A percentile compares a stretch with the other conserved stretches of the same genome.
Conservation (phyloP, 192 early-diverging fungal species). For the Mortierella claussenii region DNA sequence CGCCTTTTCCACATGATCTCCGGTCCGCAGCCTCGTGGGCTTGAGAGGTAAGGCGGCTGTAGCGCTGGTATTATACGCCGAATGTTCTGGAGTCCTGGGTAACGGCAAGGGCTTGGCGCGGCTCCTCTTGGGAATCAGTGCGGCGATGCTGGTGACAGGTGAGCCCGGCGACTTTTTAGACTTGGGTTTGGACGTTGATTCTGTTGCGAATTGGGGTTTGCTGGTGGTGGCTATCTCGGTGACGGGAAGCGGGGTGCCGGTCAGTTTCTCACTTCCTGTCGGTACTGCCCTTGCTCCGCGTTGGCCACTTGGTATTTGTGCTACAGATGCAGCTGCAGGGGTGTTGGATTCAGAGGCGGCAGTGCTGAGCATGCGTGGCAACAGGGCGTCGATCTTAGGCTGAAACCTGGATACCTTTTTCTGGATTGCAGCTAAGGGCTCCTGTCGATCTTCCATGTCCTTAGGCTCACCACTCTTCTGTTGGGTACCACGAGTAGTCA, state of each 20-base stretch:
- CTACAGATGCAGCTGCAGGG: neutral
- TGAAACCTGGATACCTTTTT: conserved; percentile 15
- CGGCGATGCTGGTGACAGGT: conserved; percentile 10
- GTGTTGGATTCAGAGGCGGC: neutral
- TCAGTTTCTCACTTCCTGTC: neutral
- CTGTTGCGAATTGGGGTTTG: neutral
- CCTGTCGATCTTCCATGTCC: neutral
- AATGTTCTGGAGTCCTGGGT: neutral
- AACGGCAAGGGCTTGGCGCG: conserved; percentile 13
- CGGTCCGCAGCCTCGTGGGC: neutral
- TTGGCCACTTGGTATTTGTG: neutral
- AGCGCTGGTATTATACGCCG: neutral
- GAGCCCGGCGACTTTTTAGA: conserved; percentile 2
- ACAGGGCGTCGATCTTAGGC: conserved; percentile 12
- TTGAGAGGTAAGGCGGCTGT: neutral
- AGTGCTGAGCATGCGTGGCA: conserved; percentile 13
- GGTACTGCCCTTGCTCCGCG: neutral
- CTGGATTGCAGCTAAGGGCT: conserved; percentile 10
- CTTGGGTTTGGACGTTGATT: neutral
- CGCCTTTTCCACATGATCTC: neutral
- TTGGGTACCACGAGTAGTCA: neutral
- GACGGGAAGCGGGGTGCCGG: neutral
- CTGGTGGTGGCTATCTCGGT: neutral
- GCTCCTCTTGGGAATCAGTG: conserved; percentile 24
- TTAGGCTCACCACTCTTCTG: neutral